Evolutionary conservation across 2,329 filamentous ascomycete genomes (phyloP), one percentile per base, ranked within the genome.

Genomic region (Xylaria sp.): DNA sequence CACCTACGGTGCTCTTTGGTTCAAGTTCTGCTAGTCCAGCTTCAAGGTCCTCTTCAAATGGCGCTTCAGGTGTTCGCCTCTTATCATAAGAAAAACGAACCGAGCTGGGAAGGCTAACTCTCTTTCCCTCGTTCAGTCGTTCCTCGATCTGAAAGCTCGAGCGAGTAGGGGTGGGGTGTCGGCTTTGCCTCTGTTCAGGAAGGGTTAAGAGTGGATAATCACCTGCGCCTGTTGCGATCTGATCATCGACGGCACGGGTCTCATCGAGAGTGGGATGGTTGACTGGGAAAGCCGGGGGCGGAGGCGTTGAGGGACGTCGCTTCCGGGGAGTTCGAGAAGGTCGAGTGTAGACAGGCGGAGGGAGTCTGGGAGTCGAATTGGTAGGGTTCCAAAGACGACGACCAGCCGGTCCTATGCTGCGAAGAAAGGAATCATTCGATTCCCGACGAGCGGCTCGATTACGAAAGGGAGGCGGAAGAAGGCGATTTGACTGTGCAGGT

Each of bases 361-460:
- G 61, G 44, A 61, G 73, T 67, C 86, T 82, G 54, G 86, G 87
- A 2, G 87, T 89, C 32, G 86, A 89, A 76, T 89, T 89, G 68
- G 86, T 86, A 28, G 87, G 87, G 74, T 89, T 89, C 87, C 87
- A 89, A 72, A 89, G 85, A 44, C 86, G 85, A 44, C 86, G 85
- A 55, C 84, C 83, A 25, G 85, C 81, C 4, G 83, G 62, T 37
- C 73, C 81, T 37, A 83, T 80, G 37, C 81, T 82, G 62, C 79
- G 81, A 57, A 81, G 77, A 32, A 81, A 80, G 39, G 73, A 79
- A 32, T 77, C 76, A 23, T 73, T 65, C 8, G 71, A 66, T 34
- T 76, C 70, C 48, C 75, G 71, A 20, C 74, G 66, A 52, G 78
- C 77, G 39, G 81, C 78, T 71, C 79, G 82, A 71, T 76, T 84